Base-by-base conservation (phyloP, 345 rosid genomes). In the Raphanus sativus region DNA sequence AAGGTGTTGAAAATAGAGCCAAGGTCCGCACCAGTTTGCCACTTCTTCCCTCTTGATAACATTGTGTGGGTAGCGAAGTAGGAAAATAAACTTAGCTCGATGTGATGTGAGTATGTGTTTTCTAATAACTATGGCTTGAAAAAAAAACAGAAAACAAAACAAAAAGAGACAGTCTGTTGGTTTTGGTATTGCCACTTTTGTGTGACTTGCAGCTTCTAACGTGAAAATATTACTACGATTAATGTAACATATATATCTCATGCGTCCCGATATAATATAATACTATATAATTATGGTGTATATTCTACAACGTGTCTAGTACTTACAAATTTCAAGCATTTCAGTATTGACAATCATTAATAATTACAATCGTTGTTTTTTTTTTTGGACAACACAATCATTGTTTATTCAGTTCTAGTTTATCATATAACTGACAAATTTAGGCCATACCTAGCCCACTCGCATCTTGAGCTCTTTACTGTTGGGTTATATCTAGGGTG, bases 21-120 rank as follows among this genome's bases (percentile, higher is more conserved):
- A 0, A 81, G 96, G 26, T 79, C 85, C 0, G 77, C 82, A 33
- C 91, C 92, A 0, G 97, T 91, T 29, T 93, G 97, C 66, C 98
- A 93, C 60, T 72, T 89, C 80, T 85, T 91, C 66, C 96, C 92
- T 7, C 66, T 73, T 0, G 90, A 88, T 71, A 85, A 85, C 75
- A 67, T 90, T 4, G 85, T 88, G 50, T 89, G 96, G 98, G 86
- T 87, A 45, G 16, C 75, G 11, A 75, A 73, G 55, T 74, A 42
- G 48, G 62, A 34, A 13, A 48, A 48, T 48, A 48, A 48, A n/a
- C 54, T 48, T 48, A 48, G 54, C 16, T 48, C 17, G 5, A n/a
- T 12, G 54, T 48, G 54, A 48, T 48, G 54, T 48, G 54, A 48
- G 54, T 48, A 48, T 48, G 54, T 48, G 54, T 48, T 6, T 48